These are phyloP conservation scores for Clausena lansium DNA, from an alignment of 345 rosid species.

Conservation along the genomic window DNA sequence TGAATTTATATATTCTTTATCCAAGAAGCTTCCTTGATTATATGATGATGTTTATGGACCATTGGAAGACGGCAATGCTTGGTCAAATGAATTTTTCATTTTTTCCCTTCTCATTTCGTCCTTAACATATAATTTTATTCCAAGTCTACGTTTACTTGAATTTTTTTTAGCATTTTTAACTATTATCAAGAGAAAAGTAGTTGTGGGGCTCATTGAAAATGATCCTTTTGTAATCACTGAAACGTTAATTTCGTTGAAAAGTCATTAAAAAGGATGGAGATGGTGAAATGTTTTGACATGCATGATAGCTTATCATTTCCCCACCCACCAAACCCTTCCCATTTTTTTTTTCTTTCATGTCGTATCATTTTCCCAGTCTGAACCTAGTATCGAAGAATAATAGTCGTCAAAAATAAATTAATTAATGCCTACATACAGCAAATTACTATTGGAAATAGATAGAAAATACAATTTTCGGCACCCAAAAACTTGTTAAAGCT, in stretches of 20 bases:
- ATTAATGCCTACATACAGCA: not conserved
- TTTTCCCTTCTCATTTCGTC: not conserved
- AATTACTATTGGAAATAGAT: no score
- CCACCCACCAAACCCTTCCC: not conserved
- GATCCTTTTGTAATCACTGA: not conserved
- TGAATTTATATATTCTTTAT: not conserved
- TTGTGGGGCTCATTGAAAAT: no score
- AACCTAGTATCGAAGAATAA: not conserved
- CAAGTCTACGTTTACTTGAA: not conserved
- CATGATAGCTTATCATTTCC: not conserved
- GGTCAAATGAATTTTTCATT: not conserved
- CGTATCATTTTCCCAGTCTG: not conserved
- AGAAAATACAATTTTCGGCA: no score
- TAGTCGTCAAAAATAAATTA: not conserved
- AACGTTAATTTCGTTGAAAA: not conserved
- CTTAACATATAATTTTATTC: not conserved
- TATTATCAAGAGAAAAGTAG: no score
- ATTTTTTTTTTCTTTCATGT: not conserved
- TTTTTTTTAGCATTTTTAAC: no score
- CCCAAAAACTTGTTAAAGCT: no score
- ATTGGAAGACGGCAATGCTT: not conserved
- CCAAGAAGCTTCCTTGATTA: not conserved
- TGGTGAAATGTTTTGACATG: not conserved
- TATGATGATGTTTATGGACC: not conserved
- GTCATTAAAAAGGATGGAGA: not conserved